Evolutionary conservation across 192 early-diverging fungal genomes (phyloP), one percentile per base, ranked within the genome.

Genomic region (Mortierella claussenii): DNA sequence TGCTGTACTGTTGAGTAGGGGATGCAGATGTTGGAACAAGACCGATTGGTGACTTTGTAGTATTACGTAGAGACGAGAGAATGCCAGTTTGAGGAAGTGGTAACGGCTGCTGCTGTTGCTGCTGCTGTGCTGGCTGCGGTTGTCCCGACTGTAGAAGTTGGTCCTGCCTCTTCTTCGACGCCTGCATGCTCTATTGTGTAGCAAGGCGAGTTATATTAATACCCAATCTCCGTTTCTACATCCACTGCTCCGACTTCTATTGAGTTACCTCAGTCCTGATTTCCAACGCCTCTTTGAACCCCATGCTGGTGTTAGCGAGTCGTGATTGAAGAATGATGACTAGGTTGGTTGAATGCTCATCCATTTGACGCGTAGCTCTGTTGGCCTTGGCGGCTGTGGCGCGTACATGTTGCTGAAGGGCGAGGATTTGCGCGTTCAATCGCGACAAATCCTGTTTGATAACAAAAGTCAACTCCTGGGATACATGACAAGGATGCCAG

Each of bases 361-460:
- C 83, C 34, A 90, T 88, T 65, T 99, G 95, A 45, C 88, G 86
- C 4, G 70, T 79, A 0, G 89, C 85, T 65, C 98, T 92, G 53
- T 74, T 78, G 43, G 71, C 81, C 30, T 85, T 82, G 40, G 80
- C 82, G 15, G 83, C 80, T 23, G 84, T 83, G 50, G 92, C 86
- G 40, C 85, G 88, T 47, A 87, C 71, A 65, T 90, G 92, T 21
- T 86, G 76, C 68, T 96, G 94, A 30, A 99, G 86, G 58, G 90
- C 87, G 15, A 91, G 82, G 55, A 97, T 99, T 81, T 97, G 96
- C 46, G 88, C 87, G 70, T 97, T 97, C 57, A 99, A 86, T 30
- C 91, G 89, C 17, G 92, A 92, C 69, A 99, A 94, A 61, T 98
- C 93, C 86, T 97, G 95, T 73, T 98, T 98, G 66, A 98, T 98